Base-by-base conservation (phyloP, 2,329 filamentous ascomycete species). In the Penicillium glabrum region DNA sequence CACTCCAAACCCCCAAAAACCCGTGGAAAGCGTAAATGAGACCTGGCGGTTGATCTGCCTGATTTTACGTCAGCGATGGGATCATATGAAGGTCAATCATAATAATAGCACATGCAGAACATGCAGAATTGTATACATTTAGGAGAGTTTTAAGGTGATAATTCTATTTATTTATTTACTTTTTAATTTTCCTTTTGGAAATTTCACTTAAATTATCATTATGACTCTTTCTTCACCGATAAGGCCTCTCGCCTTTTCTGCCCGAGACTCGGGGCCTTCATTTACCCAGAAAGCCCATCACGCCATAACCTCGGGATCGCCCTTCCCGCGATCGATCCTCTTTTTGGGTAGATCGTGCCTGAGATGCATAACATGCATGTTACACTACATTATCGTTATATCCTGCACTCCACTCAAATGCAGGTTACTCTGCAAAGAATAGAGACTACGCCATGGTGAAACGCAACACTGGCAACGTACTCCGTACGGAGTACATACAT, bases 261-360 rank as follows among this genome's bases (percentile, higher is more conserved):
- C 35, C 24, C 33, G 24, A 27, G 9, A 16, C 21, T 37, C 47
- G 51, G 31, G 46, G 54, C 47, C 45, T 53, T 51, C 39, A 14
- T 63, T 63, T 59, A 60, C 31, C 58, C 56, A 57, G 59, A 43
- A 26, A 13, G 31, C n/a, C 53, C 50, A 58, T 62, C 62, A 65
- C 56, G 61, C 59, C 63, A 64, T 65, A 33, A 46, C 52, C 59
- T 62, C 59, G 61, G 63, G 60, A 66, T 64, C 60, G 45, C 41
- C 58, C 52, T 51, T 58, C 53, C 57, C 59, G 61, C 57, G 58
- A 61, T 63, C 49, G 31, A 54, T 56, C 49, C 52, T 33, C 31
- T 55, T 59, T 23, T 26, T 45, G 16, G 19, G 54, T 53, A 33
- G 54, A 61, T 61, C 59, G 51, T 61, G 44, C 46, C 50, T 52